Percentiles rank a stretch among this genome's conserved stretches.
Conservation (phyloP, 441 rosid genomes). For the Adansonia madagascariensis region DNA sequence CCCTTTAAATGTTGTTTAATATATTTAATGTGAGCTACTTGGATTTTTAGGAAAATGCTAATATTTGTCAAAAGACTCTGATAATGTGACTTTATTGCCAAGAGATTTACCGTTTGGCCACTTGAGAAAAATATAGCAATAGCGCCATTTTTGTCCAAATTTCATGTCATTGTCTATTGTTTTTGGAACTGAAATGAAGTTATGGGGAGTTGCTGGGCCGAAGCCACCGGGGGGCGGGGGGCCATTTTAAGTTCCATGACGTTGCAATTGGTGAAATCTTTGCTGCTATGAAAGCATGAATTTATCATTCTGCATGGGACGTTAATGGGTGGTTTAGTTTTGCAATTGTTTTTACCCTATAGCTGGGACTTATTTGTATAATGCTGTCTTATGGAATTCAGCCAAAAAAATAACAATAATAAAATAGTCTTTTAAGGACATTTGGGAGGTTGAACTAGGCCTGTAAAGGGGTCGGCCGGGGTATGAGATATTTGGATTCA, state of each 20-base stretch:
- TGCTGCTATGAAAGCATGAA: neutral
- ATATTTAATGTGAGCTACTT: neutral
- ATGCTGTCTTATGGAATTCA: no score
- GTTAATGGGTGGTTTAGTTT: neutral
- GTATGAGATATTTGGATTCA: no score
- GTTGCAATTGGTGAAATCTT: neutral
- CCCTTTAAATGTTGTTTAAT: neutral
- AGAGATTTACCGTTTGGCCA: neutral
- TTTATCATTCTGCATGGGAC: neutral
- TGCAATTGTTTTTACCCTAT: neutral
- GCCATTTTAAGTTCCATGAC: neutral
- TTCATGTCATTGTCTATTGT: neutral
- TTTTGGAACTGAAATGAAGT: no score
- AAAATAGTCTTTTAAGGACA: neutral
- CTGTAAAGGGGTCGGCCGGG: no score
- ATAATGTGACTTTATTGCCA: constrained; percentile 7
- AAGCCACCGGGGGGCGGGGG: no score
- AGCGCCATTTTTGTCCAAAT: neutral
- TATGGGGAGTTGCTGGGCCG: no score
- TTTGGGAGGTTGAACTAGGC: no score
- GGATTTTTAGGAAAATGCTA: neutral
- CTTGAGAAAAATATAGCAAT: neutral
- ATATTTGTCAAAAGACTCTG: neutral
- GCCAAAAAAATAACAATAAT: no score
- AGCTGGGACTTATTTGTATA: neutral